Evolutionary conservation across 2,329 filamentous ascomycete genomes (phyloP).

Genomic region (Ophiocordyceps australis): DNA sequence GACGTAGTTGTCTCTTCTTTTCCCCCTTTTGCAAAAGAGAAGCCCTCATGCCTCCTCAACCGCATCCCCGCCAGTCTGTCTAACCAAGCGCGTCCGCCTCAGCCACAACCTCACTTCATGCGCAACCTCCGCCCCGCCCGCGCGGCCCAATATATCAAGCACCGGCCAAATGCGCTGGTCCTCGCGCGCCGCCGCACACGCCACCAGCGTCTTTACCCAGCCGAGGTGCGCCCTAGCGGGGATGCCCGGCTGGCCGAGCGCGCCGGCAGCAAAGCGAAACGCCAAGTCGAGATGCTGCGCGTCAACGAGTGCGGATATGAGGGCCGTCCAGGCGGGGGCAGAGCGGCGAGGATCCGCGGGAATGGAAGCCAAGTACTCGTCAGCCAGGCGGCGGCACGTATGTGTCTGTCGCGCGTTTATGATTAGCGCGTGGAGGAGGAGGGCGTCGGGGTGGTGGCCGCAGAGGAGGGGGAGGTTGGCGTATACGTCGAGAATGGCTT

Average conservation of each 20-base stretch:
- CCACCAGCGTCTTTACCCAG: slow-evolving; percentile 12
- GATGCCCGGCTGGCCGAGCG: slow-evolving; percentile 1
- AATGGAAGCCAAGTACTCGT: slow-evolving; percentile 11
- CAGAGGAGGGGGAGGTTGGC: slow-evolving; percentile 10
- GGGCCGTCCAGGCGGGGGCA: slow-evolving; percentile 6
- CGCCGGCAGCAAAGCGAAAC: slow-evolving; percentile 11
- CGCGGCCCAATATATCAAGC: slow-evolving; percentile 10
- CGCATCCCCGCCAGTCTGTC: slow-evolving; percentile 7
- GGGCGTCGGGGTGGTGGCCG: slow-evolving; percentile 8
- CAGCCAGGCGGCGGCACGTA: slow-evolving; percentile 8
- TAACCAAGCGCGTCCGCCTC: slow-evolving; percentile 6
- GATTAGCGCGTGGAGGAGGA: slow-evolving; percentile 13
- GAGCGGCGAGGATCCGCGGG: slow-evolving; percentile 4
- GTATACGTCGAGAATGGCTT: slow-evolving; percentile 14
- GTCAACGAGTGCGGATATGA: slow-evolving; percentile 12
- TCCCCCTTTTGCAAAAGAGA: too few species aligned
- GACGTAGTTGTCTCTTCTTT: too few species aligned
- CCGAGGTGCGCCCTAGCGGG: slow-evolving; percentile 3
- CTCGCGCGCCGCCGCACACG: slow-evolving; percentile 9
- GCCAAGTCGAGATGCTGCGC: slow-evolving; percentile 14
- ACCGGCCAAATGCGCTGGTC: slow-evolving; percentile 14
- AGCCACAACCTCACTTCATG: slow-evolving; percentile 8
- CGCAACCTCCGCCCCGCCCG: slow-evolving; percentile 5
- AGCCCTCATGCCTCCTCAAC: slow-evolving; percentile 1
- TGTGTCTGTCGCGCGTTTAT: slow-evolving; percentile 8